Conservation (phyloP, 1,139 yeast species). For the Yamadazyma membranifaciens region DNA sequence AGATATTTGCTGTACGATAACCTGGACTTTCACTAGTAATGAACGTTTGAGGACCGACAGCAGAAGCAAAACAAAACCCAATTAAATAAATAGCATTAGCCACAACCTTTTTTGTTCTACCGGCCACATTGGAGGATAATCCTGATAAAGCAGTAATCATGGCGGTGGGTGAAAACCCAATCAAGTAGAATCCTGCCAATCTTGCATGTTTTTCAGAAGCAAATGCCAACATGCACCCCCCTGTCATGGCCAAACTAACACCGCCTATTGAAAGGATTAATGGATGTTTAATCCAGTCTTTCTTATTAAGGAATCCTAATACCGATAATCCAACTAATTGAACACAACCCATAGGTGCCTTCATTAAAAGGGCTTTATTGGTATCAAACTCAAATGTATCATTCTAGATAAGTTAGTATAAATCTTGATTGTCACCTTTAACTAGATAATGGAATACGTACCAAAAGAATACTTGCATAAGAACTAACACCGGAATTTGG, state of each 20-base stretch:
- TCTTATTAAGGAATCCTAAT: slow-evolving; percentile 10
- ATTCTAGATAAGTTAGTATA: slow-evolving; percentile 10
- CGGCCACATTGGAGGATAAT: slow-evolving; percentile 23
- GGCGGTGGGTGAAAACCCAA: slow-evolving; percentile 17
- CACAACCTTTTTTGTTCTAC: slow-evolving; percentile 23
- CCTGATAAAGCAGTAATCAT: slow-evolving; percentile 21
- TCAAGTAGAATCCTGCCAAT: slow-evolving; percentile 27
- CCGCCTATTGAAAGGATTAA: slow-evolving; percentile 11
- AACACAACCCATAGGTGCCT: slow-evolving; percentile 30
- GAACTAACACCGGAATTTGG: slow-evolving; percentile 24
- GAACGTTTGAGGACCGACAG: slow-evolving; percentile 27
- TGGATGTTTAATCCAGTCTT: slow-evolving; percentile 13
- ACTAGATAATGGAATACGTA: slow-evolving; percentile 12
- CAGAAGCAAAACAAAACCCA: slow-evolving; percentile 21
- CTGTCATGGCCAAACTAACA: slow-evolving; percentile 9
- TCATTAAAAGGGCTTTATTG: slow-evolving; percentile 23
- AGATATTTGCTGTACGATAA: slow-evolving; percentile 16
- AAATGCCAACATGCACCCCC: slow-evolving; percentile 34
- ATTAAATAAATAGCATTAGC: slow-evolving; percentile 23
- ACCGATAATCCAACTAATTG: slow-evolving; percentile 30
- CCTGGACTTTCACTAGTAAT: slow-evolving; percentile 22
- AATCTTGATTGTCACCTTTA: slow-evolving; percentile 22
- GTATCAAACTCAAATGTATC: slow-evolving; percentile 24
- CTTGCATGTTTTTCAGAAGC: slow-evolving; percentile 19
- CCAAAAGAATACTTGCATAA: too few species aligned